Conservation (phyloP, 768 basidiomycete genomes). For the Austroboletus festivus region DNA sequence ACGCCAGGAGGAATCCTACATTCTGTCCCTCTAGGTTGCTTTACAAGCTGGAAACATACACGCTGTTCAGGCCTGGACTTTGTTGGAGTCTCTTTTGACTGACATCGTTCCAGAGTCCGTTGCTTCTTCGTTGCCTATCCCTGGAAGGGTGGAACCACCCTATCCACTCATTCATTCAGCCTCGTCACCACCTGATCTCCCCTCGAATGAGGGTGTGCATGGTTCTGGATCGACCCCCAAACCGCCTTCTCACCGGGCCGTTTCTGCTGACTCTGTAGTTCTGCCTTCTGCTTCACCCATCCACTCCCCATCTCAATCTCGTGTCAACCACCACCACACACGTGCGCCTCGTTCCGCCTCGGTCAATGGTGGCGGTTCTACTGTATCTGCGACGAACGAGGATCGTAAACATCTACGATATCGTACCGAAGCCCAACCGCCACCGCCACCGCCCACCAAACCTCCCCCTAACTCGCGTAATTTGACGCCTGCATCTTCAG, state of each 20-base stretch:
- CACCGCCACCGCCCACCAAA: conserved; percentile 18
- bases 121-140: conserved; percentile 24
- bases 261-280: conserved; percentile 25
- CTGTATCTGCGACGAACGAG: conserved; percentile 26
- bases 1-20: too few relatives aligned
- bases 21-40: conserved; percentile 62
- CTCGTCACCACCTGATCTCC: conserved; percentile 43
- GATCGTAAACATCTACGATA: conserved; percentile 23
- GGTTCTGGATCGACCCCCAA: conserved; percentile 15
- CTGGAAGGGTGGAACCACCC: conserved; percentile 17
- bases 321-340: conserved; percentile 5
- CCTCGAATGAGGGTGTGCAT: conserved; percentile 11
- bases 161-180: conserved; percentile 35
- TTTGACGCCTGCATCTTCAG: conserved; percentile 56
- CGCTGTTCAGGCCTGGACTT: conserved; percentile 64
- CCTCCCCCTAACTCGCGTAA: conserved; percentile 41
- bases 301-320: conserved; percentile 26
- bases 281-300: conserved; percentile 10
- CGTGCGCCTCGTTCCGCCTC: conserved; percentile 17
- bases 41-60: conserved; percentile 52
- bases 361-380: conserved; percentile 12
- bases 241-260: conserved; percentile 22
- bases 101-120: conserved; percentile 42
- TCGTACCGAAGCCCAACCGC: conserved; percentile 15
- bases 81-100: conserved; percentile 56